These are phyloP conservation scores for Takashimella tepidaria DNA, from an alignment of 1,284 basidiomycete genomes.

Conservation along the genomic window DNA sequence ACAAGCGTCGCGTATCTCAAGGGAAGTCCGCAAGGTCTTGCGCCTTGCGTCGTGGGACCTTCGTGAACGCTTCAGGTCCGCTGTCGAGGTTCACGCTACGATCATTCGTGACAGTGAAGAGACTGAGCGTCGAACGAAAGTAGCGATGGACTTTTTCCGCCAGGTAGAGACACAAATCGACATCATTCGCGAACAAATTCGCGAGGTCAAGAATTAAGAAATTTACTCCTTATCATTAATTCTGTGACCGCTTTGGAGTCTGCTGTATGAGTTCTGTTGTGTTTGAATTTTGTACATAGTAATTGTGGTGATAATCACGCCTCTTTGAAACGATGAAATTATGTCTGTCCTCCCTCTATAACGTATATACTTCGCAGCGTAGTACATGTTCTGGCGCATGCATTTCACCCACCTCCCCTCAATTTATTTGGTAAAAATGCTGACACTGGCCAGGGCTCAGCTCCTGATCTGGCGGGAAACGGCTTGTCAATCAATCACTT, in stretches of 20 bases:
- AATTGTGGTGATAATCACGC: background rate
- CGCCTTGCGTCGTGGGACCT: slow-evolving; percentile 89
- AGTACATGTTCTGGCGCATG: background rate
- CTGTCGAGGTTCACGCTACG: slow-evolving; percentile 69
- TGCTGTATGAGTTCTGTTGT: slow-evolving; percentile 1
- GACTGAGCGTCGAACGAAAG: slow-evolving; percentile 60
- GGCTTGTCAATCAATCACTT: slow-evolving; percentile 41
- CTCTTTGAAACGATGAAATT: background rate
- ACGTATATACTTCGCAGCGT: background rate
- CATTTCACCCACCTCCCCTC: background rate
- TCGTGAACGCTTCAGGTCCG: slow-evolving; percentile 71
- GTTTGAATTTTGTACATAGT: background rate
- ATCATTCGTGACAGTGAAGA: slow-evolving; percentile 77
- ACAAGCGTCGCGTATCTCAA: slow-evolving; percentile 66
- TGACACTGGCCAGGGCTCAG: slow-evolving; percentile 35
- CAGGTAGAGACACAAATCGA: slow-evolving; percentile 58
- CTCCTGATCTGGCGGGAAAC: background rate
- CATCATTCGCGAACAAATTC: slow-evolving; percentile 50
- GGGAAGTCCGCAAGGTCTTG: slow-evolving; percentile 92
- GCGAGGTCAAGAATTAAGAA: slow-evolving; percentile 24
- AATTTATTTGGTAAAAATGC: slow-evolving; percentile 48
- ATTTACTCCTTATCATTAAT: no score
- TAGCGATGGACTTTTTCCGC: slow-evolving; percentile 69
- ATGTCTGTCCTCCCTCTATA: no score
- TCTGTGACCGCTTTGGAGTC: no score